Evolutionary conservation across 2,329 filamentous ascomycete species (phyloP).

Genomic region (Alternaria metachromatica): DNA sequence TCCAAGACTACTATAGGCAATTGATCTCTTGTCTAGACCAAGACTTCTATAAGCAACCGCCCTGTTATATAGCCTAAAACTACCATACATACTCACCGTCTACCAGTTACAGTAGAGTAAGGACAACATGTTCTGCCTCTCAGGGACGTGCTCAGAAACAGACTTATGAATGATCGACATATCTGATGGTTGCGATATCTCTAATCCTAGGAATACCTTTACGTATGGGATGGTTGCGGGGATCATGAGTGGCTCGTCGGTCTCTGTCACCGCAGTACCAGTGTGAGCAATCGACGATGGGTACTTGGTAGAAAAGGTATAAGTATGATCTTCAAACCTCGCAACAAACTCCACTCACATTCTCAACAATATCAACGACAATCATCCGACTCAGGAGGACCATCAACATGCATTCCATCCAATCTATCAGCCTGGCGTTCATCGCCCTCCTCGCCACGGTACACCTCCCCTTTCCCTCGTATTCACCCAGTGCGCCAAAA

Average conservation of each 20-base stretch:
- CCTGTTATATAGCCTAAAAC: neutral
- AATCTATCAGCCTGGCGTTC: neutral
- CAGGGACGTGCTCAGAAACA: neutral
- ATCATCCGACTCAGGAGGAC: rapidly evolving
- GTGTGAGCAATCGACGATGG: neutral
- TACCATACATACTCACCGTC: neutral
- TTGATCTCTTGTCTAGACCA: neutral
- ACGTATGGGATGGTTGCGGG: neutral
- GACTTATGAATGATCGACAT: neutral
- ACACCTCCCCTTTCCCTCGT: neutral
- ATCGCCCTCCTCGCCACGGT: neutral
- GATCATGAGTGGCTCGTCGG: neutral
- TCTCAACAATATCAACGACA: neutral
- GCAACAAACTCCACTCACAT: neutral
- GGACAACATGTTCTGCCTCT: neutral
- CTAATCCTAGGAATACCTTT: neutral
- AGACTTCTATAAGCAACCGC: neutral
- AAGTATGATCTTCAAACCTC: neutral
- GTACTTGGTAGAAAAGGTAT: neutral
- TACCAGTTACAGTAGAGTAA: neutral
- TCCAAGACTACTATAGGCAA: neutral
- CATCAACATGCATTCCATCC: neutral
- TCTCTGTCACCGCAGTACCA: neutral
- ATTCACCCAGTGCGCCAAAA: neutral
- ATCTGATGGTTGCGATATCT: neutral